Base-by-base conservation (phyloP, 805 yeast genomes). In the Metschnikowia similis region DNA sequence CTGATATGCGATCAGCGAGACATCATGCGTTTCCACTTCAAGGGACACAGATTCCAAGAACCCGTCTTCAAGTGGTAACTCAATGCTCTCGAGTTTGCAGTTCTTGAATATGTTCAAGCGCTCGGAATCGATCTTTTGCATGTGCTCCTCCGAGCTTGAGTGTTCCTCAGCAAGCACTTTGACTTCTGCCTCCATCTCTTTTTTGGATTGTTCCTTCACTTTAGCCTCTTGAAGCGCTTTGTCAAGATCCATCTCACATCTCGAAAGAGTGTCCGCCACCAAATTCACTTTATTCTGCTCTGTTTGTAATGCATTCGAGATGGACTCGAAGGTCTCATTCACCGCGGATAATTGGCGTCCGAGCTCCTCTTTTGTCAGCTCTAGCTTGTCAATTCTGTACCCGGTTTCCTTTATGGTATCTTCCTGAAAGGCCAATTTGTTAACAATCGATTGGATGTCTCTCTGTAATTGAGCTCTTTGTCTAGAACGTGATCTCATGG, bases 1-100 rank as follows among this genome's bases (percentile, higher is more conserved):
- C 13, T 67, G 70, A 49, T 79, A 72, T 1, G 77, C 72, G 1
- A 74, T 66, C 13, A 68, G 64, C 3, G 58, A 48, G 27, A 71
- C 59, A 14, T 70, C 72, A 13, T 66, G 66, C n/a, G 64, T 64
- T 11, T 73, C 73, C 14, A 76, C 82, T 27, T 80, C 87, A 37
- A 87, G 70, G 0, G 89, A 84, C 26, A 89, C 69, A 27, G 71
- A 75, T 16, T 81, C 85, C 32, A 87, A 66, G 10, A 82, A 73
- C 0, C 90, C 90, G 27, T 78, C 79, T 6, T 63, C 57, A 30
- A 88, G 64, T 1, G 96, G 95, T 13, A 89, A 60, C 11, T 74
- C 70, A 21, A 86, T 73, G 49, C 80, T 84, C 48, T 87, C 87
- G 51, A 91, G 76, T 58, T 87, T 88, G 66, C 96, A 87, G 54